Evolutionary conservation across 2,329 filamentous ascomycete species (phyloP).

Genomic region (Verticillium dahliae): DNA sequence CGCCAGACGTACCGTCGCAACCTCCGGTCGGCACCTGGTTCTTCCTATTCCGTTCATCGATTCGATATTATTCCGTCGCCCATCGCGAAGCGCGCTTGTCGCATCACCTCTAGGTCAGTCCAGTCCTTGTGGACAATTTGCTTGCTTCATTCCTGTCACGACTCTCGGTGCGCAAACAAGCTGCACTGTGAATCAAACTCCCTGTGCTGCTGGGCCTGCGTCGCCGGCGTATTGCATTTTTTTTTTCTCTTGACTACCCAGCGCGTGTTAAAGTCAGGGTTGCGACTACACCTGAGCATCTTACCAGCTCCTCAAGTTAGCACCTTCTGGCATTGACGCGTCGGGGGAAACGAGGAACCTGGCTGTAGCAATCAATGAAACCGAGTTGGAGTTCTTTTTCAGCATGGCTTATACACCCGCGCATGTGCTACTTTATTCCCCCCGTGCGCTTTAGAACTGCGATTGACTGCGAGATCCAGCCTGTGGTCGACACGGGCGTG

Average conservation of each 20-base stretch:
- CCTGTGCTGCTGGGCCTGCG: neutral
- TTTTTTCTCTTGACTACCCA: neutral
- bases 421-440: neutral
- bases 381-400: neutral
- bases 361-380: neutral
- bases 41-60: conserved; percentile 14
- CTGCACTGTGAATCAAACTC: neutral
- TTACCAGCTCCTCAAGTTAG: neutral
- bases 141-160: neutral
- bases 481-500: neutral
- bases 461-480: neutral
- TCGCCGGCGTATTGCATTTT: neutral
- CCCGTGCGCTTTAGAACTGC: neutral
- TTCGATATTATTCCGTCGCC: conserved; percentile 8
- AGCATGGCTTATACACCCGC: neutral
- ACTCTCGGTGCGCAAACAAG: neutral
- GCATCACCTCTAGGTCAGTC: conserved; percentile 9
- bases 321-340: neutral
- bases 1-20: conserved; percentile 4
- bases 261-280: neutral
- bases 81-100: conserved; percentile 10
- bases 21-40: conserved; percentile 12
- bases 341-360: neutral
- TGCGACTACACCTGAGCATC: neutral
- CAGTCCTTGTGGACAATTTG: neutral